Percentiles rank a stretch among this genome's conserved stretches.
Evolutionary conservation across 768 basidiomycete genomes (phyloP).

Genomic region (Russula virescens): DNA sequence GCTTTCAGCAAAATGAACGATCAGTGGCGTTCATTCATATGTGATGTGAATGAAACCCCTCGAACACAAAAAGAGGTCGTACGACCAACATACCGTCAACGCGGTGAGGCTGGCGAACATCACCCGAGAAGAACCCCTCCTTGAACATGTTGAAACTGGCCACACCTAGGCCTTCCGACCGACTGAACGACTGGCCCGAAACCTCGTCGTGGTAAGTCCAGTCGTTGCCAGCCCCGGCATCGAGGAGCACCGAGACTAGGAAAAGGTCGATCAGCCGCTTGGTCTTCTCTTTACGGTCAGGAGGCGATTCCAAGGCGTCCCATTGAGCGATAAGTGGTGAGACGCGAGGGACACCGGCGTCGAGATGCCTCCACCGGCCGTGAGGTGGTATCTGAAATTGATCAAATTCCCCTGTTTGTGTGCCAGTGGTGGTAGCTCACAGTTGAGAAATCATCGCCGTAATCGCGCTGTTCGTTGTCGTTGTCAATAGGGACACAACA

Average conservation of each 20-base stretch:
- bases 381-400: slow-evolving; percentile 70
- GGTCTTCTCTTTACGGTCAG: slow-evolving; percentile 53
- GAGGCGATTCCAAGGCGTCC: slow-evolving; percentile 38
- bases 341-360: slow-evolving; percentile 61
- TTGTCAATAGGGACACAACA: background rate
- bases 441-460: slow-evolving; percentile 56
- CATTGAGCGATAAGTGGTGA: slow-evolving; percentile 54
- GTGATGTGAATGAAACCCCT: background rate
- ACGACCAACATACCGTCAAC: slow-evolving; percentile 66
- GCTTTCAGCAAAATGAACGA: slow-evolving; percentile 41
- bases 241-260: slow-evolving; percentile 84
- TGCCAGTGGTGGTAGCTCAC: slow-evolving; percentile 36
- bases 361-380: slow-evolving; percentile 86
- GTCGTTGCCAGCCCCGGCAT: slow-evolving; percentile 83
- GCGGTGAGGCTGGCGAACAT: slow-evolving; percentile 50
- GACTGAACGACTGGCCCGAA: slow-evolving; percentile 47
- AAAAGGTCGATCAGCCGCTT: slow-evolving; percentile 85
- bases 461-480: slow-evolving; percentile 59
- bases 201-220: slow-evolving; percentile 72
- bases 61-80: background rate
- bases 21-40: background rate
- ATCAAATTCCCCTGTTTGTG: background rate
- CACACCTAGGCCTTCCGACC: slow-evolving; percentile 82
- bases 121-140: slow-evolving; percentile 73
- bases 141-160: slow-evolving; percentile 90